Evolutionary conservation across 495 filamentous ascomycete genomes (phyloP).

Genomic region (Neurospora intermedia): DNA sequence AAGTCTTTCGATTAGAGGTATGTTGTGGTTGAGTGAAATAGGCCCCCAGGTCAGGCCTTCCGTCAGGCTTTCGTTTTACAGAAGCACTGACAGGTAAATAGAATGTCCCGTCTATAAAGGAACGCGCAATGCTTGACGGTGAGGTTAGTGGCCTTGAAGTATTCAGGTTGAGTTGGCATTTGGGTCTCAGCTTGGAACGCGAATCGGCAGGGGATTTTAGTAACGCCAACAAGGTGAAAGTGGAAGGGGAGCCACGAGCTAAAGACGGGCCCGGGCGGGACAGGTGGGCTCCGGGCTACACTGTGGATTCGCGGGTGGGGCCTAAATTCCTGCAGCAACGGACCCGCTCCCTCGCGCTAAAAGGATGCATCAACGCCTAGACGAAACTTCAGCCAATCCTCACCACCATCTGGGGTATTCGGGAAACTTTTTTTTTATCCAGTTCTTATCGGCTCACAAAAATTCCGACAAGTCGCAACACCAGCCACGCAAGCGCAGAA

Average conservation of each 20-base stretch:
- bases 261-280: background rate
- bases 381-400: conserved; percentile 5
- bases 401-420: conserved; percentile 1
- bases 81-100: background rate
- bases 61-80: background rate
- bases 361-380: conserved; percentile 10
- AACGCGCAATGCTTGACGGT: background rate
- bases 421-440: background rate
- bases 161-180: background rate
- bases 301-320: background rate
- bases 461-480: background rate
- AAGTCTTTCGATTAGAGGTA: background rate
- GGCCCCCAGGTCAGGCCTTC: background rate
- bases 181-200: background rate
- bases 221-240: background rate
- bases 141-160: background rate
- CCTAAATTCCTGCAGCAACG: background rate
- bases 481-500: background rate
- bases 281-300: background rate
- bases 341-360: conserved; percentile 6
- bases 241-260: conserved; percentile 6
- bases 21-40: background rate
- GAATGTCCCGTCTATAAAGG: background rate
- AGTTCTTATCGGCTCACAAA: background rate
- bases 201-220: background rate